Evolutionary conservation across 495 filamentous ascomycete genomes (phyloP).

Genomic region (Daldinia decipiens): DNA sequence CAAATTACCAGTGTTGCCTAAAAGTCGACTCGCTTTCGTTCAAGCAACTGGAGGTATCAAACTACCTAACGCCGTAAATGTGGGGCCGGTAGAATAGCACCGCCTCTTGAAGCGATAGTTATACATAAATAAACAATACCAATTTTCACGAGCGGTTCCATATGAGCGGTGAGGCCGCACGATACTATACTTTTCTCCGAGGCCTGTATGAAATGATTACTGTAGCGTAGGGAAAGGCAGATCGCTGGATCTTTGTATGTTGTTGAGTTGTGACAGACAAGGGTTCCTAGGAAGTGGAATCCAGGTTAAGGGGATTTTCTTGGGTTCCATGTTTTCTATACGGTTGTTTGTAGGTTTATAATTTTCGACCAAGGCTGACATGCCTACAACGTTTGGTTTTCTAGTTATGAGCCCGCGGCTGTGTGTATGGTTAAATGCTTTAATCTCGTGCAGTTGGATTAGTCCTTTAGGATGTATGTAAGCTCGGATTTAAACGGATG

Average conservation of each 20-base stretch:
- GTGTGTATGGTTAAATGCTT: not conserved
- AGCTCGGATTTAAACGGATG: constrained; percentile 14
- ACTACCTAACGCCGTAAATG: constrained; percentile 6
- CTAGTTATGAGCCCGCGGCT: not conserved
- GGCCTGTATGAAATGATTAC: constrained; percentile 10
- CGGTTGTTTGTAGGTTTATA: not conserved
- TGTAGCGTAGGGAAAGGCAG: constrained; percentile 9
- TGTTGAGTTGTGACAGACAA: constrained; percentile 5
- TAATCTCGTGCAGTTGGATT: not conserved
- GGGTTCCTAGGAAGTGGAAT: not conserved
- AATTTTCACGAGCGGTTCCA: not conserved
- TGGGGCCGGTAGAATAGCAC: constrained; percentile 2
- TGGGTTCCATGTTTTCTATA: not conserved
- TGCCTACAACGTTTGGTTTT: not conserved
- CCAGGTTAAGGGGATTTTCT: not conserved
- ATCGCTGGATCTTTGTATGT: constrained; percentile 10
- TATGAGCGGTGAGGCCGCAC: not conserved
- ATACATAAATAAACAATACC: not conserved
- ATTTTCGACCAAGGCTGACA: not conserved
- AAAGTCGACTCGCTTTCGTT: not conserved
- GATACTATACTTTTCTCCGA: not conserved
- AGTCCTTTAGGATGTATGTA: constrained; percentile 2
- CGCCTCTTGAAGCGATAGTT: constrained; percentile 15
- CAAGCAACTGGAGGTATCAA: not conserved
- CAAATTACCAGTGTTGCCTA: constrained; percentile 17